Evolutionary conservation across 352 stramenopile species (phyloP).

Genomic region (Peronospora farinosa): DNA sequence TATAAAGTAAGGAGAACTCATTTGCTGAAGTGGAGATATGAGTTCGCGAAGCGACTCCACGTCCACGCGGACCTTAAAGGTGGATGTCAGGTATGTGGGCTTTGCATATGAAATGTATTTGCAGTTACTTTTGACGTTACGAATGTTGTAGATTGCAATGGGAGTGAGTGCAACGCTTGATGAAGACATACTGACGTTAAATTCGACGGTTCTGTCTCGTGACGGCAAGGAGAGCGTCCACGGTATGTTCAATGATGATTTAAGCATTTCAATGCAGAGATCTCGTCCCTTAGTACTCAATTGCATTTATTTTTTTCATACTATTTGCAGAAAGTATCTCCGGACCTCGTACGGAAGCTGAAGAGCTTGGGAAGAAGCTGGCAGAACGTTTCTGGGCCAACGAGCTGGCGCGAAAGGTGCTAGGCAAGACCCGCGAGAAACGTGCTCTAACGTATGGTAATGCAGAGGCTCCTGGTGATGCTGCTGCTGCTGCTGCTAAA

Average conservation of each 20-base stretch:
- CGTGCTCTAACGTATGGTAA: constrained; percentile 75
- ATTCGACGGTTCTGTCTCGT: constrained; percentile 60
- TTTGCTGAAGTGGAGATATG: too few species aligned
- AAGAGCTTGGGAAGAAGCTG: constrained; percentile 60
- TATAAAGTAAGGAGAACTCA: too few species aligned
- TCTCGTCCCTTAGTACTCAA: not conserved
- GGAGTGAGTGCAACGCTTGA: constrained; percentile 67
- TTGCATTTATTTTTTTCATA: constrained; percentile 1
- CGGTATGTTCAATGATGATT: constrained; percentile 22
- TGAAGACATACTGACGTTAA: constrained; percentile 57
- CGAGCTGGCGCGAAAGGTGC: constrained; percentile 37
- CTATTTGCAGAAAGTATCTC: constrained; percentile 38
- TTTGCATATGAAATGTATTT: not conserved
- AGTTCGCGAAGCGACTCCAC: too few species aligned
- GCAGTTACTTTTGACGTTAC: constrained; percentile 10
- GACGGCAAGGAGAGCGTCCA: constrained; percentile 56
- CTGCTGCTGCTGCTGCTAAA: constrained; percentile 31
- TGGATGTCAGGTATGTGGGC: constrained; percentile 67
- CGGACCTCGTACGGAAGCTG: constrained; percentile 46
- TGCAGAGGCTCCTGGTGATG: constrained; percentile 59
- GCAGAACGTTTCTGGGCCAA: constrained; percentile 56
- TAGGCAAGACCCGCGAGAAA: constrained; percentile 63
- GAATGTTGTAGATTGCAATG: constrained; percentile 58
- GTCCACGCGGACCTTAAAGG: too few species aligned
- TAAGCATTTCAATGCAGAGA: too few species aligned